Percentiles rank a stretch among this genome's conserved stretches.
phyloP scores from a whole-genome alignment of 208 protist species.

The Leishmania gerbilli region DNA sequence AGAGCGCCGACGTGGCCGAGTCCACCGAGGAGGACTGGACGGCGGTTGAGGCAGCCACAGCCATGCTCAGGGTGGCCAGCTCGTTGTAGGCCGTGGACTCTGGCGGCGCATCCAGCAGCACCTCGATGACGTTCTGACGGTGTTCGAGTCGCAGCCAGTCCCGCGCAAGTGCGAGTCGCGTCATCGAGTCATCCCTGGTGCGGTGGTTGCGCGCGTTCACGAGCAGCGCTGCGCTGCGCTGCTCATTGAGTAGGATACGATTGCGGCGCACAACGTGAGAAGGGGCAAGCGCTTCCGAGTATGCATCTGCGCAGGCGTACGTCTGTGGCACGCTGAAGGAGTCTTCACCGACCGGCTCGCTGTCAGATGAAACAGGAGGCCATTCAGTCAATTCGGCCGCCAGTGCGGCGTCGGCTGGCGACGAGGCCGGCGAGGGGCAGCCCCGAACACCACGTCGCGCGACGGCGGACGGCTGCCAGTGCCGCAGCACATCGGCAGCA shows the following conservation, averaged over 20 bases:
- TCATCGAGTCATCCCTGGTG: slow-evolving; percentile 44
- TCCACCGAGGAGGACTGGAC: slow-evolving; percentile 14
- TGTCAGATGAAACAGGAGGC: background rate
- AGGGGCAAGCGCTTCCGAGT: slow-evolving; percentile 47
- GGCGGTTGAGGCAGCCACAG: slow-evolving; percentile 45
- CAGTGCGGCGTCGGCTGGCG: background rate
- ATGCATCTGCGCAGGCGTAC: slow-evolving; percentile 49
- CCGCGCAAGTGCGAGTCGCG: slow-evolving; percentile 52
- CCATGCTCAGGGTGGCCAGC: slow-evolving; percentile 66
- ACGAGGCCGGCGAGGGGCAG: background rate
- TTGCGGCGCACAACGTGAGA: slow-evolving; percentile 46
- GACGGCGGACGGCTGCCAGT: slow-evolving; percentile 15
- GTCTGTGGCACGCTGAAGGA: slow-evolving; percentile 11
- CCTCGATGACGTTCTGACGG: slow-evolving; percentile 54
- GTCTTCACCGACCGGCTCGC: background rate
- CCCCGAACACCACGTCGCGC: background rate
- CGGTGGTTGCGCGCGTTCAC: slow-evolving; percentile 28
- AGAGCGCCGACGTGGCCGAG: slow-evolving; percentile 39
- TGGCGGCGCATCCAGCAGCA: slow-evolving; percentile 72
- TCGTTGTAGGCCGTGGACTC: slow-evolving; percentile 54
- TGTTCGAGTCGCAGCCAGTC: slow-evolving; percentile 62
- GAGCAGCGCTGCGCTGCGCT: slow-evolving; percentile 40
- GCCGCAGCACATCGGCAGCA: slow-evolving; percentile 15
- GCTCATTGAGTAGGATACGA: slow-evolving; percentile 50
- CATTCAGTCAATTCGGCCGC: background rate